Base-by-base conservation (phyloP, 2,329 filamentous ascomycete species). In the Mollisia scopiformis region DNA sequence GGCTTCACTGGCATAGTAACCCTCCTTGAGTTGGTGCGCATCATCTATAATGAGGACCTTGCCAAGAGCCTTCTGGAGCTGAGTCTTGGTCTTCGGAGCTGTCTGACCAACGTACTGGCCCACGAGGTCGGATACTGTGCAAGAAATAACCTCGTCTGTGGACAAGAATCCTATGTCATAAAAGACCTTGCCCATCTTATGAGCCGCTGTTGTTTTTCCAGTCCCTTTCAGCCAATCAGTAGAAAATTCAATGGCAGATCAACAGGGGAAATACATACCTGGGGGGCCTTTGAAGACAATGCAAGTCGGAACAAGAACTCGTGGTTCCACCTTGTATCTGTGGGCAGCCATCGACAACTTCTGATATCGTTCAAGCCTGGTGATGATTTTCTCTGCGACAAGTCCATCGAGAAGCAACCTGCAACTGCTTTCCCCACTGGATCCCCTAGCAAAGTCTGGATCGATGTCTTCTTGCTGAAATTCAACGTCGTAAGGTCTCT, bases 111-210 rank as follows among this genome's bases (percentile, higher is more conserved):
- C 66, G 59, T 84, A 92, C 61, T 88, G 77, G 0, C 84, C 89
- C 0, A 92, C 79, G 0, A 92, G 71, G 39, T 92, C 88, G 0
- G 84, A 84, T 0, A 86, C 86, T 0, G 89, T 92, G 46, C 80
- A 83, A 55, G 90, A 86, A 0, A 84, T 71, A 0, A 90, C 86
- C 19, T 86, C 81, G 0, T 79, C 79, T 0, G 76, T 78, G 0
- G 82, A 73, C 0, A 93, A 75, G 28, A 92, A 83, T 0, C 88
- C 88, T 83, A 91, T 85, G 66, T 92, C 86, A 70, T 90, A 92
- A 69, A 85, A 92, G 0, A 92, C 78, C 59, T 90, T 82, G 88
- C 89, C 89, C 82, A 93, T 90, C 63, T 87, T 89, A n/a, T 80
- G 77, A 0, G 90, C 90, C 0, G 82, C 91, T 0, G 86, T 87